phyloP scores from a whole-genome alignment of 352 stramenopile genomes.

The Phytopythium delawarense region DNA sequence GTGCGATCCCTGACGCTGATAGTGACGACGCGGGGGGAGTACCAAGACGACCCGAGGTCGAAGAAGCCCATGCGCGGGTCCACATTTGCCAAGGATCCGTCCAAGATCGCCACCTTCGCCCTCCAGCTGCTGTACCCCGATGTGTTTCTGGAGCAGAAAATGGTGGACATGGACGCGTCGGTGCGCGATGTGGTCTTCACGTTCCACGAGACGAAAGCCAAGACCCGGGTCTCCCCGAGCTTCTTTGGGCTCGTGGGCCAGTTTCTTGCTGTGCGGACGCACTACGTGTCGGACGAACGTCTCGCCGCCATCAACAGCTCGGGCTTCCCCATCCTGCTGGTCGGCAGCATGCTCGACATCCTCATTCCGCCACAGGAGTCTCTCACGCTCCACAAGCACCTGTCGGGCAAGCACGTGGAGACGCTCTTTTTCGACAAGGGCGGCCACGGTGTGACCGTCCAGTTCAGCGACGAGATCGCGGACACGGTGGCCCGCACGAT shows the following conservation, averaged over 20 bases:
- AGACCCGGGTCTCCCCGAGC: constrained; percentile 14
- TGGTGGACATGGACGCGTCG: constrained; percentile 29
- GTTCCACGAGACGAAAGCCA: constrained; percentile 24
- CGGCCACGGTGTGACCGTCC: constrained; percentile 43
- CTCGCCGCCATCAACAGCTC: constrained; percentile 32
- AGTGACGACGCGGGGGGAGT: constrained; percentile 48
- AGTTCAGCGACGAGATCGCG: constrained; percentile 39
- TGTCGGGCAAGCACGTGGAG: constrained; percentile 36
- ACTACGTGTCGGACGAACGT: constrained; percentile 46
- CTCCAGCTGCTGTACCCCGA: constrained; percentile 34
- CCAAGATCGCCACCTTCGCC: constrained; percentile 28
- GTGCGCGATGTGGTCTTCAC: constrained; percentile 22
- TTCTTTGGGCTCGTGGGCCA: constrained; percentile 32
- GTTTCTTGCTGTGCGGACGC: constrained; percentile 28
- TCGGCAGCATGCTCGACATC: constrained; percentile 41
- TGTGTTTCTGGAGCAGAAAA: constrained; percentile 25
- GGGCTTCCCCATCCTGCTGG: constrained; percentile 45
- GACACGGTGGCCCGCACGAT: too few species aligned
- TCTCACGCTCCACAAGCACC: constrained; percentile 23
- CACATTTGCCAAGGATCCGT: constrained; percentile 28
- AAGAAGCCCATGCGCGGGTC: constrained; percentile 29
- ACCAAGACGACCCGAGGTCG: constrained; percentile 30
- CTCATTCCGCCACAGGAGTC: constrained; percentile 43
- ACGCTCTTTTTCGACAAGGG: constrained; percentile 40
- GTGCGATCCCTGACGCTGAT: constrained; percentile 49